Evolutionary conservation across 2,329 filamentous ascomycete species (phyloP), one percentile per base, ranked within the genome.

Genomic region (Fonsecaea pedrosoi): DNA sequence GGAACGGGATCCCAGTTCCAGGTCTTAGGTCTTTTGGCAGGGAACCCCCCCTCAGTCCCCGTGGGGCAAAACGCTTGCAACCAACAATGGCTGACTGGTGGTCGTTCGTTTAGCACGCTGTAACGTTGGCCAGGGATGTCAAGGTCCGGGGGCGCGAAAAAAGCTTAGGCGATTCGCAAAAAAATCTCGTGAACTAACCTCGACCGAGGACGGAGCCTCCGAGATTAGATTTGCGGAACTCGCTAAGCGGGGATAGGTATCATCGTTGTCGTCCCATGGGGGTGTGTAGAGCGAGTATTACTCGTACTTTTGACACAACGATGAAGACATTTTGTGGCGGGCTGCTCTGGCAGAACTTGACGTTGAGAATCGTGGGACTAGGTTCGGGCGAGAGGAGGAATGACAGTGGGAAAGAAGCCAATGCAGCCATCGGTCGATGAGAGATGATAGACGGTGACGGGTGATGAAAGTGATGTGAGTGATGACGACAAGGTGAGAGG

Each of bases 201-300:
- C 45, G 18, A 12, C 54, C 35, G 10, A 50, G n/a, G 40, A 30
- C 40, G 59, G 59, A 35, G 50, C 21, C 21, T 42, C 59, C 59
- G 59, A 62, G 59, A 62, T 62, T 62, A 54, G 59, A 62, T 62
- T 62, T 62, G 45, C 59, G 59, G 59, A 34, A 62, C 59, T 37
- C 48, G 34, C 45, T 25, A 40, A 62, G 45, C 45, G 59, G 59
- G 18, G 59, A 40, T 10, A 50, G 18, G 18, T 50, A 12, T 50
- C 18, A 50, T 50, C 45, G 18, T 50, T 50, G 18, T 50, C 30
- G 30, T 50, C 18, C 10, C 18, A 25, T 25, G 18, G 9, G 21
- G 18, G 13, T 5, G 21, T 18, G n/a, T 18, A 7, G n/a, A 10
- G 42, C 42, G 10, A 48, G 15, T 42, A 48, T 21, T 48, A 21